These are phyloP conservation scores for Xylaria sp. DNA, from an alignment of 2,329 filamentous ascomycete species.

Conservation along the genomic window DNA sequence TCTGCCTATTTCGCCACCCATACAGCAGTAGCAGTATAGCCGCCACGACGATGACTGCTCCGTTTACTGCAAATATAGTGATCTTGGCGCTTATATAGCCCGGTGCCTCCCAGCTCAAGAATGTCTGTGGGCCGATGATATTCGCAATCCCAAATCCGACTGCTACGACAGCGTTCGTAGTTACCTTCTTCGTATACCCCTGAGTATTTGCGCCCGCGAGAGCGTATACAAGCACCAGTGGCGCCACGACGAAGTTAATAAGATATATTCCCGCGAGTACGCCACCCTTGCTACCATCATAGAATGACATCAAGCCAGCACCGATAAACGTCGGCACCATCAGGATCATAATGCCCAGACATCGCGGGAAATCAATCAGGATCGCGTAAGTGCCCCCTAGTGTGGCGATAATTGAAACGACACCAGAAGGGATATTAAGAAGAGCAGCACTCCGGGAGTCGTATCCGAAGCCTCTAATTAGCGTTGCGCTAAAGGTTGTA, in stretches of 20 bases:
- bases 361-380: constrained; percentile 18
- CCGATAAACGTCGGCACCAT: constrained; percentile 46
- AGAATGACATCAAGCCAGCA: constrained; percentile 46
- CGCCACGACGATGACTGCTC: constrained; percentile 3
- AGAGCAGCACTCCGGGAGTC: constrained; percentile 23
- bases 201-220: constrained; percentile 43
- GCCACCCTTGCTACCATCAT: constrained; percentile 40
- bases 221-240: constrained; percentile 45
- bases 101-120: constrained; percentile 57
- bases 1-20: constrained; percentile 29
- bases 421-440: constrained; percentile 29
- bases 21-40: constrained; percentile 36
- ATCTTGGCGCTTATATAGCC: constrained; percentile 60
- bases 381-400: constrained; percentile 19
- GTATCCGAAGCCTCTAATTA: constrained; percentile 28
- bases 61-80: constrained; percentile 55
- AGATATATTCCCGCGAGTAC: constrained; percentile 47
- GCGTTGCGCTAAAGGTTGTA: constrained; percentile 25
- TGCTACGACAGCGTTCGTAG: constrained; percentile 43
- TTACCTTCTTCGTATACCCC: constrained; percentile 46
- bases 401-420: constrained; percentile 34
- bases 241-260: constrained; percentile 46
- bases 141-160: constrained; percentile 55
- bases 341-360: constrained; percentile 32
- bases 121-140: constrained; percentile 63